These are phyloP conservation scores for Phialophora macrospora DNA, from an alignment of 2,329 filamentous ascomycete genomes.

Conservation along the genomic window DNA sequence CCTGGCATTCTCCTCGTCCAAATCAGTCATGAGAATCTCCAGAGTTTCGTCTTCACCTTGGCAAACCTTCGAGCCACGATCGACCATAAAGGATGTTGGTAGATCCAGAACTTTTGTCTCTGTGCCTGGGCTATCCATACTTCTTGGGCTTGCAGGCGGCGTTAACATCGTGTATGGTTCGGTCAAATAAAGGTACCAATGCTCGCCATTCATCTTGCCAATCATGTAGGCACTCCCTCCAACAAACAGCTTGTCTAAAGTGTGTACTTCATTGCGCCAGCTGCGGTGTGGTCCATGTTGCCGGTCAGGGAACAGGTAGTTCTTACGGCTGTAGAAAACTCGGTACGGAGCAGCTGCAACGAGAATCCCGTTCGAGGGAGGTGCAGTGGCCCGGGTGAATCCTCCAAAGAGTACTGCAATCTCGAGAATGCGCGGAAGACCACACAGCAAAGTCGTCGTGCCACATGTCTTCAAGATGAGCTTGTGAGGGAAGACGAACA, in stretches of 20 bases:
- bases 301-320: conserved; percentile 93
- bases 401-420: conserved; percentile 86
- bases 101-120: conserved; percentile 64
- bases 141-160: conserved; percentile 74
- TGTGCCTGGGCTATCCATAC: conserved; percentile 55
- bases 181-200: conserved; percentile 98
- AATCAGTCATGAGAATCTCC: conserved; percentile 71
- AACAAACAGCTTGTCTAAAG: conserved; percentile 86
- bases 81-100: conserved; percentile 47
- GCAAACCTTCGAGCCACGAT: conserved; percentile 37
- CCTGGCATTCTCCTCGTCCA: conserved; percentile 68
- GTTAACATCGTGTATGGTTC: conserved; percentile 80
- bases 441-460: conserved; percentile 89
- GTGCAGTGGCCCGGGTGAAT: conserved; percentile 79
- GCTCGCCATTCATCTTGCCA: conserved; percentile 99
- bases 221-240: conserved; percentile 99
- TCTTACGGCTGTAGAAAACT: conserved; percentile 99
- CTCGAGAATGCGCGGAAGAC: conserved; percentile 86
- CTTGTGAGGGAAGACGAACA: conserved; percentile 99
- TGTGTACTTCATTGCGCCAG: conserved; percentile 96
- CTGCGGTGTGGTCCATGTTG: conserved; percentile 93
- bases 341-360: conserved; percentile 87
- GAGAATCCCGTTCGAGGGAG: conserved; percentile 67
- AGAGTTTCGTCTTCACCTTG: conserved; percentile 57
- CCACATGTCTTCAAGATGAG: conserved; percentile 98